These are phyloP conservation scores for Anthracocystis setariae DNA, from an alignment of 1,284 basidiomycete genomes.

Conservation along the genomic window DNA sequence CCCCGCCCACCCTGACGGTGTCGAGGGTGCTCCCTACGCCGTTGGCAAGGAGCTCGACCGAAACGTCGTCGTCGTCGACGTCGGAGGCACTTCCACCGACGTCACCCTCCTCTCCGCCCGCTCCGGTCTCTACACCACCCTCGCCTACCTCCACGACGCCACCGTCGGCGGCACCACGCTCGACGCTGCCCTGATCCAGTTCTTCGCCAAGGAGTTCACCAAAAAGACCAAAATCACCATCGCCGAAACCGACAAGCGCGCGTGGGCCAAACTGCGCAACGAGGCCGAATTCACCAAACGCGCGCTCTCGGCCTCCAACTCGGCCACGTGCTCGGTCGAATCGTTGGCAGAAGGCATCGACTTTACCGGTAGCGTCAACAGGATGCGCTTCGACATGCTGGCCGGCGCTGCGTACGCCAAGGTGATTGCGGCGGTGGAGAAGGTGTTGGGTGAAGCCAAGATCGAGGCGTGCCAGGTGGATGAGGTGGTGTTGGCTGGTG, in stretches of 20 bases:
- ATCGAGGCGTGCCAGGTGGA: slow-evolving; percentile 84
- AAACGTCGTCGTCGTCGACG: slow-evolving; percentile 73
- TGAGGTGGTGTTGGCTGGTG: slow-evolving; percentile 85
- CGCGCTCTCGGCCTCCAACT: slow-evolving; percentile 85
- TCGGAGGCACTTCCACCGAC: slow-evolving; percentile 73
- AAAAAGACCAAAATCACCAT: slow-evolving; percentile 91
- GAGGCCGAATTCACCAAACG: slow-evolving; percentile 96
- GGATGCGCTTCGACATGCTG: slow-evolving; percentile 91
- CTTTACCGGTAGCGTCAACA: slow-evolving; percentile 90
- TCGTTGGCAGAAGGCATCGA: slow-evolving; percentile 93
- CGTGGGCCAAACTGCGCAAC: slow-evolving; percentile 90
- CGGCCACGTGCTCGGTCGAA: slow-evolving; percentile 90
- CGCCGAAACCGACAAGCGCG: slow-evolving; percentile 73
- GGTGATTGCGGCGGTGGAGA: slow-evolving; percentile 75
- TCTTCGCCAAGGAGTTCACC: slow-evolving; percentile 95
- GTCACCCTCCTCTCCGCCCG: slow-evolving; percentile 71
- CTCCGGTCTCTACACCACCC: slow-evolving; percentile 72
- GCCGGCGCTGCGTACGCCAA: slow-evolving; percentile 78
- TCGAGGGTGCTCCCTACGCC: slow-evolving; percentile 68
- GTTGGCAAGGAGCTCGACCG: slow-evolving; percentile 71
- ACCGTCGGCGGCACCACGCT: slow-evolving; percentile 75
- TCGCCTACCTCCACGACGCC: slow-evolving; percentile 71
- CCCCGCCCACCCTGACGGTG: slow-evolving; percentile 64
- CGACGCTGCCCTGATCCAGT: slow-evolving; percentile 84
- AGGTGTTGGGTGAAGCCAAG: slow-evolving; percentile 75